Base-by-base conservation (phyloP, 1,139 yeast genomes). In the Magnusiomyces tetraspermus region DNA sequence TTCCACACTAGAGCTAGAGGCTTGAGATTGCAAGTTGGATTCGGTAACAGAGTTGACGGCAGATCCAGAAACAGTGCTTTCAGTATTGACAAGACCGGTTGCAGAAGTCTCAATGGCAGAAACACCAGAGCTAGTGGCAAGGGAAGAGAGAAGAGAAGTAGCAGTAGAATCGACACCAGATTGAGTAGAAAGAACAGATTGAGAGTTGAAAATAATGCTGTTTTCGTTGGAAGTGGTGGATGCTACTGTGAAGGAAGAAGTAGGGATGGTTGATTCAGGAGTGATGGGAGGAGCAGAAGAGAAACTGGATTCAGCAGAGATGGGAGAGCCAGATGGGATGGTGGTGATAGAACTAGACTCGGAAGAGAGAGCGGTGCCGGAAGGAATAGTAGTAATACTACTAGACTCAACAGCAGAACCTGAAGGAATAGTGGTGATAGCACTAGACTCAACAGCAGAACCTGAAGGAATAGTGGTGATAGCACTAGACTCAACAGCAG, bases 71-170 rank as follows among this genome's bases (percentile, higher is more conserved):
- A 17, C n/a, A 13, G 40, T 30, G 21, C 23, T 37, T 6, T 11
- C 33, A 6, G 33, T 28, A 11, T 11, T 28, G 50, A 33, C 46
- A 31, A 41, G 17, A 13, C 37, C 54, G 33, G 24, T 24, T 13
- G 52, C 44, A 28, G 48, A 30, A 19, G 51, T 42, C 8, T 33
- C 31, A 38, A 55, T 51, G 38, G 46, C 46, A 33, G 53, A 46
- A 45, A 51, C 44, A 17, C 42, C 53, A 15, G 51, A 36, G 22
- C 31, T 13, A 11, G 50, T 11, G 2, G 55, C 33, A 19, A 49
- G 22, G 1, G 45, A 22, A 15, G 31, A n/a, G 13, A 22, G 31
- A 17, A 42, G n/a, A 22, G 19, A 23, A 8, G n/a, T 4, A 8
- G 31, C 8, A 30, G n/a, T n/a, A n/a, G n/a, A n/a, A n/a, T n/a